Conservation (phyloP, 768 basidiomycete species). For the Podaxis sp. region DNA sequence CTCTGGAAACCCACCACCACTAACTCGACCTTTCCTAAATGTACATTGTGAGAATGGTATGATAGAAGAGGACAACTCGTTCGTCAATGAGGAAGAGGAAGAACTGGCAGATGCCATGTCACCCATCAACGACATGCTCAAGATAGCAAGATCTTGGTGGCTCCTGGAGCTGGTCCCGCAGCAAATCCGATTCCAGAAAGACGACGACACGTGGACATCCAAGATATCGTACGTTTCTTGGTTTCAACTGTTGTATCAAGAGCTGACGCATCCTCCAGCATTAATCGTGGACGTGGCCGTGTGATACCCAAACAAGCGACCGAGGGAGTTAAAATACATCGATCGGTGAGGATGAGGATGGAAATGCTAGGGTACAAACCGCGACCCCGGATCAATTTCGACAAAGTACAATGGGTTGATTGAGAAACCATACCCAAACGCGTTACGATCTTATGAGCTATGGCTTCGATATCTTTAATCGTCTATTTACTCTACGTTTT, state of each 20-base stretch:
- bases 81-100: constrained; percentile 56
- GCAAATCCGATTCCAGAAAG: constrained; percentile 38
- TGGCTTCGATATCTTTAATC: background rate
- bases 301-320: constrained; percentile 37
- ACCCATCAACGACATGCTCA: constrained; percentile 57
- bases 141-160: constrained; percentile 58
- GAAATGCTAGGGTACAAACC: constrained; percentile 22
- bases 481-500: background rate
- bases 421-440: background rate
- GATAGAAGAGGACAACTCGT: constrained; percentile 29
- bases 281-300: constrained; percentile 44
- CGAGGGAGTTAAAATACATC: constrained; percentile 41
- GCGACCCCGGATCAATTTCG: constrained; percentile 1
- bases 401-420: constrained; percentile 10
- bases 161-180: constrained; percentile 53
- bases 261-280: constrained; percentile 22
- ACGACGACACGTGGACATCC: constrained; percentile 39
- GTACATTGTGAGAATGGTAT: constrained; percentile 23
- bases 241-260: background rate
- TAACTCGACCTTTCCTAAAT: constrained; percentile 20
- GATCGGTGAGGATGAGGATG: constrained; percentile 47
- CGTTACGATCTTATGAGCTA: background rate
- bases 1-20: constrained; percentile 23
- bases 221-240: constrained; percentile 34
- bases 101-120: constrained; percentile 56